phyloP scores from a whole-genome alignment of 805 yeast genomes.

The Kurtzmaniella fragi region DNA sequence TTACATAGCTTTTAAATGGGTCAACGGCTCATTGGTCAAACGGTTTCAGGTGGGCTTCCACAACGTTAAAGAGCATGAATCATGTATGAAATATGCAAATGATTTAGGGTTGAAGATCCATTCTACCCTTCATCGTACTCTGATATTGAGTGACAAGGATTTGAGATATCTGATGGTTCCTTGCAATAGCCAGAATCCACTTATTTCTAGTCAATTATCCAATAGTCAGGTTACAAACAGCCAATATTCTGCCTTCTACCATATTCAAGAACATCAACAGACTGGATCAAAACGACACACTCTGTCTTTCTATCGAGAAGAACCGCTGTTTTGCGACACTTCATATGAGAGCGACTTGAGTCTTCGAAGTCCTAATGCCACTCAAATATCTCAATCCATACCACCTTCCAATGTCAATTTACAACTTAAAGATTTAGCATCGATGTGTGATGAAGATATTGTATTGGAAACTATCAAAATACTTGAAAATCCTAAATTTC shows the following conservation, averaged over 20 bases:
- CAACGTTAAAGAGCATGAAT: conserved; percentile 8
- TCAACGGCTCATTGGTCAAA: conserved; percentile 13
- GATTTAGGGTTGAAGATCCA: not conserved
- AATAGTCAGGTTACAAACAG: too few relatives aligned
- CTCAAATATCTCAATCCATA: not conserved
- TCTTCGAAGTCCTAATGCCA: not conserved
- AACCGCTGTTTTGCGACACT: not conserved
- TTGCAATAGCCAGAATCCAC: too few relatives aligned
- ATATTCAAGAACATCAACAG: not conserved
- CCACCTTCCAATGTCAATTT: not conserved
- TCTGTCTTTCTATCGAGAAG: not conserved
- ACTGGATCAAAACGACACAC: not conserved
- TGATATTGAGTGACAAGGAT: not conserved
- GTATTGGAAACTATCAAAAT: not conserved
- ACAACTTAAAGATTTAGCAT: not conserved
- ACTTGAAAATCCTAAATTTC: conserved; percentile 1
- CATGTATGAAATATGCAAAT: conserved; percentile 6
- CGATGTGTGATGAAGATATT: not conserved
- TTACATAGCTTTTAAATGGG: conserved; percentile 23
- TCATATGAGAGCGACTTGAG: not conserved
- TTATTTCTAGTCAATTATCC: too few relatives aligned
- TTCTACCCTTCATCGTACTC: too few relatives aligned
- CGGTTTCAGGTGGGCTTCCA: conserved; percentile 26
- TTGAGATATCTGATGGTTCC: too few relatives aligned
- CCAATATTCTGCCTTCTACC: not conserved